phyloP scores from a whole-genome alignment of 176 grass and related monocot species.

The Triticum urartu region DNA sequence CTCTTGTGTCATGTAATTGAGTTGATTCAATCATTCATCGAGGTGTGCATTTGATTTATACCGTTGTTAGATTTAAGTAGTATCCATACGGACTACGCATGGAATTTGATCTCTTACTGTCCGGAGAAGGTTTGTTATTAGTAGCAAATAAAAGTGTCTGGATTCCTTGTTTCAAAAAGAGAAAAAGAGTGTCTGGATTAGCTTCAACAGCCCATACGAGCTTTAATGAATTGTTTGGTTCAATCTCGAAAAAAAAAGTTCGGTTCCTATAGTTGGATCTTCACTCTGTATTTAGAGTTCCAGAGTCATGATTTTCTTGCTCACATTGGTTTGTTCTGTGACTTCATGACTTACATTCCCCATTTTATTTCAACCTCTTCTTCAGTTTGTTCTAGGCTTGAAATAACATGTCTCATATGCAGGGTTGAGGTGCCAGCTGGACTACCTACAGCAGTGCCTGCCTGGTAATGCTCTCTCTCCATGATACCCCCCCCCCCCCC shows the following conservation, averaged over 20 bases:
- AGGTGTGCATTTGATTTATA: slow-evolving; percentile 20
- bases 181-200: not conserved
- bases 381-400: not conserved
- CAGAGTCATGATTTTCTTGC: not conserved
- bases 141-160: not conserved
- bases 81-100: not conserved
- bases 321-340: not conserved
- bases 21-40: slow-evolving; percentile 14
- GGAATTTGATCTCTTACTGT: not conserved
- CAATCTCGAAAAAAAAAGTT: not conserved
- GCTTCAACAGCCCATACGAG: not conserved
- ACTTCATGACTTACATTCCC: slow-evolving; percentile 5
- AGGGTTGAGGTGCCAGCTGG: slow-evolving; percentile 94
- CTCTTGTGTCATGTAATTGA: not conserved
- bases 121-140: not conserved
- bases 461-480: slow-evolving; percentile 48
- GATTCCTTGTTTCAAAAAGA: not conserved
- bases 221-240: not conserved
- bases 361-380: slow-evolving; percentile 19
- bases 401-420: slow-evolving; percentile 34
- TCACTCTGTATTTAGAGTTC: slow-evolving; percentile 25
- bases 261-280: not conserved
- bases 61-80: slow-evolving; percentile 1
- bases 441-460: slow-evolving; percentile 90
- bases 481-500: not conserved